These are phyloP conservation scores for Ganoderma meredithae DNA, from an alignment of 1,284 basidiomycete species.

Conservation along the genomic window DNA sequence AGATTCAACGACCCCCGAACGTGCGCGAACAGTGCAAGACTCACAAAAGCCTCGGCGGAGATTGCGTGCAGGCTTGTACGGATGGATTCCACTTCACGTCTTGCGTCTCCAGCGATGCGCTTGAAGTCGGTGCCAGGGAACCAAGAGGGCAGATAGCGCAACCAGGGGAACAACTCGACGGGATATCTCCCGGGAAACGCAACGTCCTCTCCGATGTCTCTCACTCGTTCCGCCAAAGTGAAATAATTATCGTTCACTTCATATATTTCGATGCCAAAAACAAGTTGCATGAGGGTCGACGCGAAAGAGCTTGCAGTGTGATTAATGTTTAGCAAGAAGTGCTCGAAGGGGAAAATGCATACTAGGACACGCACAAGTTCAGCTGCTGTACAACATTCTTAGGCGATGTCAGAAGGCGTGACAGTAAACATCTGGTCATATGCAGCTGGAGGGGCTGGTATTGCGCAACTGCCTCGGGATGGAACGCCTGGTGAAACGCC, in stretches of 20 bases:
- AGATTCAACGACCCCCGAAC: neutral
- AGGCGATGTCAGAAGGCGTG: slow-evolving; percentile 2
- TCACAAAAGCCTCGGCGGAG: neutral
- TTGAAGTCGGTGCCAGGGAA: neutral
- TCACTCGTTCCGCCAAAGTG: neutral
- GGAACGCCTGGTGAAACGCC: slow-evolving; percentile 12
- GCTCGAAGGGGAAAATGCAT: neutral
- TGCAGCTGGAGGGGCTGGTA: slow-evolving; percentile 13
- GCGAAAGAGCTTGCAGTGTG: slow-evolving; percentile 9
- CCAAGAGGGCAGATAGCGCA: slow-evolving; percentile 21
- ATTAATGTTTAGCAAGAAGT: neutral
- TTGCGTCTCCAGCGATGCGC: neutral
- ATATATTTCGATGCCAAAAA: slow-evolving; percentile 21
- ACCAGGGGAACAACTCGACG: slow-evolving; percentile 15
- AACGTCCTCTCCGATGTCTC: neutral
- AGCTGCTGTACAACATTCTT: neutral
- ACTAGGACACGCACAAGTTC: slow-evolving; percentile 3
- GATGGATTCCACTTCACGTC: neutral
- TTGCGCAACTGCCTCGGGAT: neutral
- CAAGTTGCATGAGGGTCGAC: slow-evolving; percentile 8
- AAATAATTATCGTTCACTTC: slow-evolving; percentile 28
- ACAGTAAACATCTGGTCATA: neutral
- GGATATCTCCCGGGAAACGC: slow-evolving; percentile 17
- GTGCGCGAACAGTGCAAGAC: neutral
- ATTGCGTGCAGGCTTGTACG: neutral